Evolutionary conservation across 352 stramenopile species (phyloP).

Genomic region (Phytophthora tentaculata): DNA sequence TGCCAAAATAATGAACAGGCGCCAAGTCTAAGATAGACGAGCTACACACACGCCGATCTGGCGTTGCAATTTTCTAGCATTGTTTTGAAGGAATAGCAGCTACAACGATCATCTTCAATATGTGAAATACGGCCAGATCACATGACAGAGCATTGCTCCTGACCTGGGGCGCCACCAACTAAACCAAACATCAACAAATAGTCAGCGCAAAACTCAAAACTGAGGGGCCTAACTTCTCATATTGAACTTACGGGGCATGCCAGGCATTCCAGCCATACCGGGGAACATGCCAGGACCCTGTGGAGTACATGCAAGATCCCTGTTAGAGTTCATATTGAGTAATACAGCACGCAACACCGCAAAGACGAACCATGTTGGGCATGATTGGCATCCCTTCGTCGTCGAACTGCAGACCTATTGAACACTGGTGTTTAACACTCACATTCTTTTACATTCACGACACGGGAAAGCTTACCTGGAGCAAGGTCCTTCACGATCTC

Average conservation of each 20-base stretch:
- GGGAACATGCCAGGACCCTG: slow-evolving; percentile 82
- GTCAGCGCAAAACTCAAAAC: slow-evolving; percentile 5
- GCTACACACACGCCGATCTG: background rate
- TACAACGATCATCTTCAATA: slow-evolving; percentile 31
- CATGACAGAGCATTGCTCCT: slow-evolving; percentile 83
- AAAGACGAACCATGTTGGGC: slow-evolving; percentile 86
- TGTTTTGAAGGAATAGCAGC: slow-evolving; percentile 30
- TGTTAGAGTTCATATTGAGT: slow-evolving; percentile 4
- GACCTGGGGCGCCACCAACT: slow-evolving; percentile 62
- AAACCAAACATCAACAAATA: slow-evolving; percentile 13
- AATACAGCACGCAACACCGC: background rate
- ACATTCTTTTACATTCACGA: background rate
- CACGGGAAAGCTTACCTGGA: slow-evolving; percentile 57
- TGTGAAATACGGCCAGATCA: slow-evolving; percentile 28
- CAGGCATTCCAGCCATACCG: slow-evolving; percentile 83
- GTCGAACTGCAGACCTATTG: slow-evolving; percentile 93
- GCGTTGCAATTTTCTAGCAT: slow-evolving; percentile 35
- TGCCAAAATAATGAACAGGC: slow-evolving; percentile 24
- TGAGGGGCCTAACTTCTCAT: background rate
- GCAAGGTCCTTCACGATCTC: slow-evolving; percentile 99
- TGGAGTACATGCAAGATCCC: background rate
- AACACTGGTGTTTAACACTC: slow-evolving; percentile 2
- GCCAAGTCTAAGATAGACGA: slow-evolving; percentile 27
- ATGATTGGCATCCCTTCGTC: slow-evolving; percentile 97
- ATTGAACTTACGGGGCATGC: slow-evolving; percentile 68